Evolutionary conservation across 179 eudicot species (phyloP), one percentile per base, ranked within the genome.

Genomic region (Carnegiea gigantea): DNA sequence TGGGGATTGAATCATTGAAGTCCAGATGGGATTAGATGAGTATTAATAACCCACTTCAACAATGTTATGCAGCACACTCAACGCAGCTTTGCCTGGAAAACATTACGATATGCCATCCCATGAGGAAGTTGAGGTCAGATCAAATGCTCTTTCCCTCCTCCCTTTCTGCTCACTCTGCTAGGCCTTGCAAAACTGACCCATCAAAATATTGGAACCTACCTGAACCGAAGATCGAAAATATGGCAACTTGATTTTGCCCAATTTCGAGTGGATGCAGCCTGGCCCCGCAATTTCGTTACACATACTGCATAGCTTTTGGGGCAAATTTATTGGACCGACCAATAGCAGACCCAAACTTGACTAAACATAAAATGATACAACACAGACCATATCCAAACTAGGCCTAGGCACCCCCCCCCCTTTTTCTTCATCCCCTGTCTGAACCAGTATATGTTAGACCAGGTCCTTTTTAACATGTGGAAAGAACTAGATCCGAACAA

Each of bases 41-140:
- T n/a, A 20, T 72, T 1, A 46, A 9, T 77, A 65, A 53, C 30
- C 21, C 77, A 65, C n/a, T 60, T 76, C n/a, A 70, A 49, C 67
- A 71, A 78, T 68, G 59, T 67, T 54, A 49, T 82, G 77, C 97
- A 95, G 98, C 90, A 87, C 90, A 53, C 82, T 95, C 88, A 93
- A 95, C 79, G 82, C 93, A 18, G 89, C 98, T 68, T 83, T 95
- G 82, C 99, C 99, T 24, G 99, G 99, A 15, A 93, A 92, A 85
- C 99, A 91, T 75, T 93, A 90, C 70, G 95, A 95, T 78, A 92
- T 87, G 60, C 98, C 98, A 2, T 26, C 84, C 11, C 85, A 78
- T 17, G 57, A 81, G 51, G 89, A 90, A 77, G 80, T 95, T 0
- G 80, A 92, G 92, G 97, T 92, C 79, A 74, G 57, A 28, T 18